phyloP scores from a whole-genome alignment of 2,329 filamentous ascomycete species.

The Periconia sp. region DNA sequence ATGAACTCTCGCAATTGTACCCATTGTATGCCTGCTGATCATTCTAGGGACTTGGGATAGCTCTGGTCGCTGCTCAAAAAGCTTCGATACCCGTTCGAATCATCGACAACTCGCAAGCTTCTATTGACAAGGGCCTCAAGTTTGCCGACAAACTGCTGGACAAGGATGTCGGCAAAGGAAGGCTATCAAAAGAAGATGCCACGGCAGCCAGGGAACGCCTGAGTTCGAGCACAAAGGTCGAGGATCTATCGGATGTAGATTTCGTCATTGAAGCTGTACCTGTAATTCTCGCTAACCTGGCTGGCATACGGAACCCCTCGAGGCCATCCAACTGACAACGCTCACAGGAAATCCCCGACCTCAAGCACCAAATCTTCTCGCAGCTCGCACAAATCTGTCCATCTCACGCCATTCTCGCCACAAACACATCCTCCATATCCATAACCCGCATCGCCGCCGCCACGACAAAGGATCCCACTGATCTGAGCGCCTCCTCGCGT shows the following conservation, averaged over 20 bases:
- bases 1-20: not conserved
- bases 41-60: slow-evolving; percentile 84
- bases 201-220: slow-evolving; percentile 71
- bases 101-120: slow-evolving; percentile 80
- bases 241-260: slow-evolving; percentile 79
- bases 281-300: slow-evolving; percentile 16
- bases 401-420: slow-evolving; percentile 85
- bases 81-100: slow-evolving; percentile 82
- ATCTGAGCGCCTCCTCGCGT: slow-evolving; percentile 78
- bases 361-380: slow-evolving; percentile 87
- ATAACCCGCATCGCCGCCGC: slow-evolving; percentile 95
- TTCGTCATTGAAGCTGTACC: slow-evolving; percentile 98
- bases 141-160: slow-evolving; percentile 94
- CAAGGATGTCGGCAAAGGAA: slow-evolving; percentile 88
- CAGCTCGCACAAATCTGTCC: slow-evolving; percentile 80
- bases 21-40: slow-evolving; percentile 18
- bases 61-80: slow-evolving; percentile 84
- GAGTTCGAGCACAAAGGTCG: slow-evolving; percentile 69
- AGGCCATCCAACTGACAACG: slow-evolving; percentile 2
- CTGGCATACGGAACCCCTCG: not conserved
- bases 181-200: slow-evolving; percentile 80
- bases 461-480: slow-evolving; percentile 68
- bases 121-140: slow-evolving; percentile 83
- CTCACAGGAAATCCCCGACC: slow-evolving; percentile 69
- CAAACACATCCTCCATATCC: slow-evolving; percentile 97